Evolutionary conservation across 768 basidiomycete genomes (phyloP).

Genomic region (Pisolithus tinctorius): DNA sequence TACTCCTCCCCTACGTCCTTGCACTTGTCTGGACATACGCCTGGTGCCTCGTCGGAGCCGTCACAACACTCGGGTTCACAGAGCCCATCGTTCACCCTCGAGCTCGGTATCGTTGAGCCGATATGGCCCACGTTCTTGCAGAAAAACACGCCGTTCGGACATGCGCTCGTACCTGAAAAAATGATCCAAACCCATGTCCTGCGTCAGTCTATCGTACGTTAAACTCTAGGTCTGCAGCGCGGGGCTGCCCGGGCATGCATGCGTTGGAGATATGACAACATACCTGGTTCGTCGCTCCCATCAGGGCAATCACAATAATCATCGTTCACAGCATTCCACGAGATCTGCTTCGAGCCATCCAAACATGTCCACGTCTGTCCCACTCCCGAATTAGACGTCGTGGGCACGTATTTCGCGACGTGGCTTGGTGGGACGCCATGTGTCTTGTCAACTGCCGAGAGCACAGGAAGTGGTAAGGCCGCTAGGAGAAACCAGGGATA

Average conservation of each 20-base stretch:
- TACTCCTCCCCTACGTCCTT: constrained; percentile 65
- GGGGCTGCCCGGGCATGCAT: no score
- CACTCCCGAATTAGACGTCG: constrained; percentile 33
- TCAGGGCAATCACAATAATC: constrained; percentile 93
- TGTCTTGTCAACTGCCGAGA: constrained; percentile 41
- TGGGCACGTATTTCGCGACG: constrained; percentile 48
- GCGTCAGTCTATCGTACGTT: constrained; percentile 2
- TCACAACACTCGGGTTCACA: constrained; percentile 95
- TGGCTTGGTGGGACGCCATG: constrained; percentile 54
- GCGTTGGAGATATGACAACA: constrained; percentile 1
- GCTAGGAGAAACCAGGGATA: constrained; percentile 42
- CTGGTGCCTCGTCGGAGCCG: constrained; percentile 84
- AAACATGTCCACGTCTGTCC: constrained; percentile 63
- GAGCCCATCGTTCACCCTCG: constrained; percentile 86
- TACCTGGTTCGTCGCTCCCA: constrained; percentile 94
- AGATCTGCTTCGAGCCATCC: constrained; percentile 71
- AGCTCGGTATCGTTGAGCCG: constrained; percentile 69
- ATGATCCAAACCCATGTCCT: constrained; percentile 2
- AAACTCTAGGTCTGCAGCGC: no score
- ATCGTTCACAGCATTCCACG: constrained; percentile 82
- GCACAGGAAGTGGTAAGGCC: constrained; percentile 29
- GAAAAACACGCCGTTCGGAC: constrained; percentile 68
- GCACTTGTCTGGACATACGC: constrained; percentile 76
- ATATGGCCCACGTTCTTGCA: constrained; percentile 87
- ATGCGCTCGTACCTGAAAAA: constrained; percentile 73